A percentile compares a stretch with the other conserved stretches of the same genome.
Conservation (phyloP, 106 monocot species). For the Iris macrosiphon region DNA sequence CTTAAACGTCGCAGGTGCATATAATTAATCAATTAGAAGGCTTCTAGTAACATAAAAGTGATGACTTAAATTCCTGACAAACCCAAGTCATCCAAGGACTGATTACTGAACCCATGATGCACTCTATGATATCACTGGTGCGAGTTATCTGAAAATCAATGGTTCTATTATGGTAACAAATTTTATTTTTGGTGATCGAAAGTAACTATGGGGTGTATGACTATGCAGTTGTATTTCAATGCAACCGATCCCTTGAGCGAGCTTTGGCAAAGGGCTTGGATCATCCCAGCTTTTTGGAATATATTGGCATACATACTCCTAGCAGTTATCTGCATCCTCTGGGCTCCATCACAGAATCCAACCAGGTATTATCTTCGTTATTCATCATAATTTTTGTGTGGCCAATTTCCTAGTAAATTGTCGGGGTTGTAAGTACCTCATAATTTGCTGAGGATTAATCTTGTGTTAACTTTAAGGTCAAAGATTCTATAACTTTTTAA, state of each 20-base stretch:
- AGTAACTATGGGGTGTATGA: neutral
- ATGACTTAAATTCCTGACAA: neutral
- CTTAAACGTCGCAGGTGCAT: no score
- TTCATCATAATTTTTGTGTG: neutral
- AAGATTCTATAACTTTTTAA: no score
- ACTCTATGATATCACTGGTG: neutral
- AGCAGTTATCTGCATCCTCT: slow-evolving; percentile 77
- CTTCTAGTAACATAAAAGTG: no score
- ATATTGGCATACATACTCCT: slow-evolving; percentile 73
- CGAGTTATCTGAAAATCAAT: neutral
- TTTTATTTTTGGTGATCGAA: neutral
- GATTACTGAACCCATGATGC: neutral
- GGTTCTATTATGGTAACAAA: neutral
- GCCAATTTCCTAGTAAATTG: neutral
- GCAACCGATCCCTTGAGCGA: slow-evolving; percentile 94
- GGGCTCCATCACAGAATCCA: slow-evolving; percentile 82
- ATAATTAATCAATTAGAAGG: no score
- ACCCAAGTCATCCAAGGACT: neutral
- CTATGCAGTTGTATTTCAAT: slow-evolving; percentile 89
- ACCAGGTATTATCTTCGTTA: slow-evolving; percentile 44
- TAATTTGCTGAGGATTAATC: neutral
- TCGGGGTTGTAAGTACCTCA: neutral
- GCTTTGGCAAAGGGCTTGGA: slow-evolving; percentile 98
- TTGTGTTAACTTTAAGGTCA: no score
- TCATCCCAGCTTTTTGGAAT: slow-evolving; percentile 96